Evolutionary conservation across 2,329 filamentous ascomycete genomes (phyloP).

Genomic region (Graphiopsis chlorocephala): DNA sequence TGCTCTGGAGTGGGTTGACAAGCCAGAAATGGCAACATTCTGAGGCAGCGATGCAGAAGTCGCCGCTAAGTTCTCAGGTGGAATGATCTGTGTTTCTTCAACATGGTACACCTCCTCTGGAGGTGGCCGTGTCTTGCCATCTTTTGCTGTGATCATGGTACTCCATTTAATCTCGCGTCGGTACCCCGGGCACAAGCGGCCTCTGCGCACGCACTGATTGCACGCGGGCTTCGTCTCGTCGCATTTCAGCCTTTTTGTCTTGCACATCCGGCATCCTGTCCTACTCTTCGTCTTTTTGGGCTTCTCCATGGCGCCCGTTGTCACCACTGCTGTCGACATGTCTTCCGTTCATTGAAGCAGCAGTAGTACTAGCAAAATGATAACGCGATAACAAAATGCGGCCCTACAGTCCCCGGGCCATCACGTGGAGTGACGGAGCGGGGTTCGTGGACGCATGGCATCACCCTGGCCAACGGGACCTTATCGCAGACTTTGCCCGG

Average conservation of each 20-base stretch:
- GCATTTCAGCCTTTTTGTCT: conserved; percentile 17
- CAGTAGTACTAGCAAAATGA: background rate
- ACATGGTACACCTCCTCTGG: background rate
- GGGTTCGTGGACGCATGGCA: conserved; percentile 2
- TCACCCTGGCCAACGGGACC: background rate
- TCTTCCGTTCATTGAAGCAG: background rate
- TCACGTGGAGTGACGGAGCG: conserved; percentile 3
- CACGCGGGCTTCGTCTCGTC: conserved; percentile 18
- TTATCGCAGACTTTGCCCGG: background rate
- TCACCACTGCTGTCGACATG: background rate
- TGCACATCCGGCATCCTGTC: conserved; percentile 14
- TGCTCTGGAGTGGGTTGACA: background rate
- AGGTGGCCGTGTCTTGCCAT: conserved; percentile 7
- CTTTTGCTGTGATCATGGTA: conserved; percentile 10
- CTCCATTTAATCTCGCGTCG: conserved; percentile 16
- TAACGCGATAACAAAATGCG: background rate
- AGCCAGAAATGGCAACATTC: background rate
- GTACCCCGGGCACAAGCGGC: conserved; percentile 17
- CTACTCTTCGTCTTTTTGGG: conserved; percentile 14
- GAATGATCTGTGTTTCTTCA: background rate
- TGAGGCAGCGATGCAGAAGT: background rate
- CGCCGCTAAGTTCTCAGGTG: background rate
- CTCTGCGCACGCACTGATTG: conserved; percentile 18
- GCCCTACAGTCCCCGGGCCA: background rate
- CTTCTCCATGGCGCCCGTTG: background rate